Conservation (phyloP, 2,329 filamentous ascomycete genomes). For the Calcarisporium arbuscula region DNA sequence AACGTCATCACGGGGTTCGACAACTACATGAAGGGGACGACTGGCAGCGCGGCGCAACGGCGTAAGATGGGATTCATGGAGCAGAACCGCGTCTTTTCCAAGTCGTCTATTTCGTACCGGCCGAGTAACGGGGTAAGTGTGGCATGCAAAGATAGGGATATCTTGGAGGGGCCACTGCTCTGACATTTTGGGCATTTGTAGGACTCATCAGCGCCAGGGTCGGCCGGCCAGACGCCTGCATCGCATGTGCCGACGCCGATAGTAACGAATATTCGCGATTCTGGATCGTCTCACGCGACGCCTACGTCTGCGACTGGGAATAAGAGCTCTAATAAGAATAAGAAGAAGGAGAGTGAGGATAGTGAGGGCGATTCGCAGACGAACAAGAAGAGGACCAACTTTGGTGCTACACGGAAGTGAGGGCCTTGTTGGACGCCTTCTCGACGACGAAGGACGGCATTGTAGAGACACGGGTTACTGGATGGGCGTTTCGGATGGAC, state of each 20-base stretch:
- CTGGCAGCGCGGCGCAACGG: slow-evolving; percentile 55
- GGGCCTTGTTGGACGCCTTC: background rate
- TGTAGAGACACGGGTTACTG: background rate
- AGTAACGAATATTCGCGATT: slow-evolving; percentile 46
- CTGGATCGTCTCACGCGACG: slow-evolving; percentile 46
- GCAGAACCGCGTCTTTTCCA: slow-evolving; percentile 67
- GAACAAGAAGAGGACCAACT: slow-evolving; percentile 51
- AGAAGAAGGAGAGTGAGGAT: slow-evolving; percentile 49
- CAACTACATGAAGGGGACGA: slow-evolving; percentile 88
- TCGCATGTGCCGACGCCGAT: slow-evolving; percentile 49
- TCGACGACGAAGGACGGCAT: no score
- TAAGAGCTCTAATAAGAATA: slow-evolving; percentile 43
- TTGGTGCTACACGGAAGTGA: slow-evolving; percentile 48
- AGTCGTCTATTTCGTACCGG: slow-evolving; percentile 57
- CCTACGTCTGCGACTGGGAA: slow-evolving; percentile 46
- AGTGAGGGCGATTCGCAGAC: slow-evolving; percentile 53
- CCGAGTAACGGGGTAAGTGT: slow-evolving; percentile 29
- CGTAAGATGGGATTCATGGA: slow-evolving; percentile 61
- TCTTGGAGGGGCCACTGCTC: background rate
- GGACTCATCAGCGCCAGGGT: slow-evolving; percentile 38
- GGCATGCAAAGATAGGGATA: background rate
- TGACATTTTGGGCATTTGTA: slow-evolving; percentile 13
- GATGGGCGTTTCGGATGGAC: no score
- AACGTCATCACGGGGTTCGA: slow-evolving; percentile 99
- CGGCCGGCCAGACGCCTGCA: slow-evolving; percentile 30